phyloP scores from a whole-genome alignment of 1,139 yeast genomes.

The Geotrichum phurueaensis region DNA sequence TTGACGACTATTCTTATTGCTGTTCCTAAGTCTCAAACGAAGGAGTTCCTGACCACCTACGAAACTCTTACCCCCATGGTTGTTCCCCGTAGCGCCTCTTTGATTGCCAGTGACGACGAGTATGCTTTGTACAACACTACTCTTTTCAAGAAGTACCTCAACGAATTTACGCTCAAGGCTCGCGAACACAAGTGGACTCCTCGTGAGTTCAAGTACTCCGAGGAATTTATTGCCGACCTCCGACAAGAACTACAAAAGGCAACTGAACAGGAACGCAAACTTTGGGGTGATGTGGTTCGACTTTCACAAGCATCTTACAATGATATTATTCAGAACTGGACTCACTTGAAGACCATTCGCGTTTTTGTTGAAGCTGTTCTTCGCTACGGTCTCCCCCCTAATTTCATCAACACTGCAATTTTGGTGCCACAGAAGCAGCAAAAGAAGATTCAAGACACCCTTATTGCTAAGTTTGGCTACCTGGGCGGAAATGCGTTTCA shows the following conservation, averaged over 20 bases:
- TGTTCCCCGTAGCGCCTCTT: conserved; percentile 81
- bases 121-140: conserved; percentile 71
- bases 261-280: conserved; percentile 62
- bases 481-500: conserved; percentile 83
- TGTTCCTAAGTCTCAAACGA: conserved; percentile 62
- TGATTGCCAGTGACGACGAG: conserved; percentile 67
- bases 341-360: conserved; percentile 70
- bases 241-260: conserved; percentile 76
- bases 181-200: conserved; percentile 91
- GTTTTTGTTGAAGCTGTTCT: conserved; percentile 65
- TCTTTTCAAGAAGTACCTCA: conserved; percentile 71
- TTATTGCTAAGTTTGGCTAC: conserved; percentile 73
- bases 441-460: conserved; percentile 58
- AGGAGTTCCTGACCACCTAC: conserved; percentile 60
- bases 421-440: conserved; percentile 35
- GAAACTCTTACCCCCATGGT: conserved; percentile 77
- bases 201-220: conserved; percentile 85
- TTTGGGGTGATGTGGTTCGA: conserved; percentile 74
- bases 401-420: conserved; percentile 62
- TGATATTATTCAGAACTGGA: conserved; percentile 79
- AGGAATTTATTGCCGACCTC: conserved; percentile 63
- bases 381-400: conserved; percentile 95
- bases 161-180: conserved; percentile 61
- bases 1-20: conserved; percentile 78
- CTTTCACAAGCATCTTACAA: conserved; percentile 82